These are phyloP conservation scores for Epichloe coenophiala DNA, from an alignment of 2,329 filamentous ascomycete genomes.

Conservation along the genomic window DNA sequence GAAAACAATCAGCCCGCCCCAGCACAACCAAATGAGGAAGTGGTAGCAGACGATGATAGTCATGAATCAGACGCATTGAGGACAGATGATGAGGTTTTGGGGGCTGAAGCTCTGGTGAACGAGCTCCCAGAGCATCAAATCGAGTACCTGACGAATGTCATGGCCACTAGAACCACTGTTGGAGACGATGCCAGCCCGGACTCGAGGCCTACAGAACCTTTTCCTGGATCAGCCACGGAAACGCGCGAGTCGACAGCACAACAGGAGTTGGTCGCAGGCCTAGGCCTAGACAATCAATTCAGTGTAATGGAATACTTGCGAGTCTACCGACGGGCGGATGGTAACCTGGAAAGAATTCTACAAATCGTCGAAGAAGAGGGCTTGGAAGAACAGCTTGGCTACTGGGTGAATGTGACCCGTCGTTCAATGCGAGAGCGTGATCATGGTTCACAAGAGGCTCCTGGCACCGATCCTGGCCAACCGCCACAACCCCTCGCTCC, in stretches of 20 bases:
- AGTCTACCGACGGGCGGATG: constrained; percentile 46
- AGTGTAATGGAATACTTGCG: constrained; percentile 27
- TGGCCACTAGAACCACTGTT: not conserved
- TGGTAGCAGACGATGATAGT: constrained; percentile 6
- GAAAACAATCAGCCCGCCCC: constrained; percentile 15
- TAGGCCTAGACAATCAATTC: constrained; percentile 10
- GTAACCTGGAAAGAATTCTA: constrained; percentile 44
- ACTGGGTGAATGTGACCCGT: constrained; percentile 43
- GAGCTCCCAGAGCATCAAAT: constrained; percentile 1
- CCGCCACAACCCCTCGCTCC: not conserved
- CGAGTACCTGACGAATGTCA: not conserved
- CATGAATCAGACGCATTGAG: constrained; percentile 15
- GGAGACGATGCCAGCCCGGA: not conserved
- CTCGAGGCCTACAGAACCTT: not conserved
- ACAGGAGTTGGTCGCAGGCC: not conserved
- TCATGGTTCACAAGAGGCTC: not conserved
- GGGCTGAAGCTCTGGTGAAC: constrained; percentile 11
- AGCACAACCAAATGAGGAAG: constrained; percentile 9
- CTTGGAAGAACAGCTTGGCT: constrained; percentile 42
- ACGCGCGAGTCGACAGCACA: not conserved
- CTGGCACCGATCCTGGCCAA: not conserved
- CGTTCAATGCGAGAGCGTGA: constrained; percentile 15
- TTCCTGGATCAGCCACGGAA: not conserved
- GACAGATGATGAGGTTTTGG: constrained; percentile 20
- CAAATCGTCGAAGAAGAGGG: constrained; percentile 48